Conservation (phyloP, 164 flowering plant species). For the Berberis vulgaris region DNA sequence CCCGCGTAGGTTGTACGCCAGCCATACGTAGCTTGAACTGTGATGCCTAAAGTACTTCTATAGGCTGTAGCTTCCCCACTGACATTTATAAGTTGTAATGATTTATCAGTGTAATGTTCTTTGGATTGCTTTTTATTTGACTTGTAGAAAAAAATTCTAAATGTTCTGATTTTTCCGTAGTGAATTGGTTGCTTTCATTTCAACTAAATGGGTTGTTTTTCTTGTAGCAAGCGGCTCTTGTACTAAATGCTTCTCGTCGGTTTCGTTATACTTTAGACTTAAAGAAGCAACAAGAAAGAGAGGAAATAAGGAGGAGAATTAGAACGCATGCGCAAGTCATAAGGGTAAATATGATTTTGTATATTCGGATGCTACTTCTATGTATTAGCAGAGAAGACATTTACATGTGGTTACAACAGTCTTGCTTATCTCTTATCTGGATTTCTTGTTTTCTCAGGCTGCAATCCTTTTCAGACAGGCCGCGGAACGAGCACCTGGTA, state of each 20-base stretch:
- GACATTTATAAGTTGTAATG: no score
- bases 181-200: neutral
- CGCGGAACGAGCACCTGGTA: constrained; percentile 45
- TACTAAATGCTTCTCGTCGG: constrained; percentile 93
- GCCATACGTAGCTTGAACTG: no score
- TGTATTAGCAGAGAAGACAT: neutral
- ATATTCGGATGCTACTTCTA: neutral
- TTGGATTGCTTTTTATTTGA: no score
- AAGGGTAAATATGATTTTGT: constrained; percentile 36
- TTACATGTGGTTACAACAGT: neutral
- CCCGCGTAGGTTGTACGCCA: no score
- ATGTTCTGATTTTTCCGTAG: neutral
- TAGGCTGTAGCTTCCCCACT: no score
- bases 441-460: constrained; percentile 43
- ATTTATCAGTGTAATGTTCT: no score
- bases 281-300: constrained; percentile 77
- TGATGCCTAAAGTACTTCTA: no score
- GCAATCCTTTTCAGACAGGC: constrained; percentile 78
- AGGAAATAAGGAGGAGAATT: constrained; percentile 54
- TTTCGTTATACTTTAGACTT: constrained; percentile 93
- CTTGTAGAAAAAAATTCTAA: no score
- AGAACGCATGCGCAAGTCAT: constrained; percentile 92
- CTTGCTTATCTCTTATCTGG: constrained; percentile 1
- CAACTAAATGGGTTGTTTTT: constrained; percentile 5
- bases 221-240: constrained; percentile 91